These are phyloP conservation scores for Solanum rostratum DNA, from an alignment of 257 asterid species.

Conservation along the genomic window DNA sequence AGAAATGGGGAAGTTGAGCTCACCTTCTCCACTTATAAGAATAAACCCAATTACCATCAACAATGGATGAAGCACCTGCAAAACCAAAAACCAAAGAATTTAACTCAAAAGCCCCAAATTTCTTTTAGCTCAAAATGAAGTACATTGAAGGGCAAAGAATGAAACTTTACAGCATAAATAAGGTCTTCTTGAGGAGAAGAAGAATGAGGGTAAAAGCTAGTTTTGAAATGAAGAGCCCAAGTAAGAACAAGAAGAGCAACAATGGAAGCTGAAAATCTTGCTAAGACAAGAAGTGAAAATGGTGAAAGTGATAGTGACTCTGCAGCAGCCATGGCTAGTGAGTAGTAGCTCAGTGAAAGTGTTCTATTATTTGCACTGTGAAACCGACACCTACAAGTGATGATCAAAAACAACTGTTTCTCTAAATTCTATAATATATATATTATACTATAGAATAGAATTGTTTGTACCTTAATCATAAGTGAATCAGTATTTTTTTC, in stretches of 20 bases:
- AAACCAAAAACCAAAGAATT: not conserved
- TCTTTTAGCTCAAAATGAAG: not conserved
- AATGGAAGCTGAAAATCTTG: slow-evolving; percentile 50
- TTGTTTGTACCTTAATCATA: not conserved
- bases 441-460: not conserved
- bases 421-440: not conserved
- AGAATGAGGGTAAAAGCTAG: slow-evolving; percentile 56
- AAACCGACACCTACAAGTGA: not conserved
- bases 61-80: slow-evolving; percentile 80
- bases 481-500: no score
- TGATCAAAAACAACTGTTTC: not conserved
- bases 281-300: slow-evolving; percentile 27
- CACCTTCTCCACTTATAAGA: slow-evolving; percentile 88
- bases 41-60: slow-evolving; percentile 88
- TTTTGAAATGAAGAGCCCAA: slow-evolving; percentile 62
- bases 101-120: not conserved
- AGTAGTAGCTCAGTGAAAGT: not conserved
- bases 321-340: slow-evolving; percentile 27
- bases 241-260: slow-evolving; percentile 62
- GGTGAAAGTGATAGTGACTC: slow-evolving; percentile 14
- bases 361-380: not conserved
- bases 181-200: slow-evolving; percentile 47
- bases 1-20: not conserved
- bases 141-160: not conserved
- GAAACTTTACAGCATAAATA: slow-evolving; percentile 43